A percentile compares a stretch with the other conserved stretches of the same genome.
These are phyloP conservation scores for Fusarium xylarioides DNA, from an alignment of 2,329 filamentous ascomycete genomes.

Conservation along the genomic window DNA sequence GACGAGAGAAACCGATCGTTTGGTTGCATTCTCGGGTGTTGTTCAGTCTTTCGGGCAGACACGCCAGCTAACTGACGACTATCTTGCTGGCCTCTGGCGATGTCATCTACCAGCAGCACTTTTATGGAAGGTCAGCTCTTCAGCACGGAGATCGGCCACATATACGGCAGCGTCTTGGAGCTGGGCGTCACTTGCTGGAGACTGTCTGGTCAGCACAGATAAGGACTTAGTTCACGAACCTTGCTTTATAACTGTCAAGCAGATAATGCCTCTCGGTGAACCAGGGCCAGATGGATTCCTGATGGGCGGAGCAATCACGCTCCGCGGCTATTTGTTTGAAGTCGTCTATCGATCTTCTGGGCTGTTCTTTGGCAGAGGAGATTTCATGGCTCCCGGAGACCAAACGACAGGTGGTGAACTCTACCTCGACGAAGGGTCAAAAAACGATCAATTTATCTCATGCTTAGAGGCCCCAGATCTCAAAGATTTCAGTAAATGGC, in stretches of 20 bases:
- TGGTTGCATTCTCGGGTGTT: background rate
- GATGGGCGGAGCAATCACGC: background rate
- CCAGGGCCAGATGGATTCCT: background rate
- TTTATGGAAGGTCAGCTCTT: background rate
- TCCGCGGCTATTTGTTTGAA: background rate
- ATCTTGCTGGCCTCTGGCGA: background rate
- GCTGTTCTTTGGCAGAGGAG: background rate
- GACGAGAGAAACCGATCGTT: background rate
- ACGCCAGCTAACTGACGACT: background rate
- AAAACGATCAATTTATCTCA: background rate
- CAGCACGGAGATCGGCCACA: background rate
- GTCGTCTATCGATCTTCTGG: background rate
- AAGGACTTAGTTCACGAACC: background rate
- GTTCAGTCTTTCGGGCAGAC: background rate
- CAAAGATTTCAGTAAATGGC: background rate
- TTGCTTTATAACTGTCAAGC: background rate
- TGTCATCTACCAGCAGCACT: background rate
- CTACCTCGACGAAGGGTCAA: background rate
- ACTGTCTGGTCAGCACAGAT: background rate
- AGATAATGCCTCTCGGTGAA: background rate
- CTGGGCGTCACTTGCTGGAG: background rate
- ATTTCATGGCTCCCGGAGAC: background rate
- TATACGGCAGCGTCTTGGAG: background rate
- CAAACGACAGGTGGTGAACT: background rate
- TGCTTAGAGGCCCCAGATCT: background rate